Conservation (phyloP, 192 early-diverging fungal genomes). For the Coemansia sp. region DNA sequence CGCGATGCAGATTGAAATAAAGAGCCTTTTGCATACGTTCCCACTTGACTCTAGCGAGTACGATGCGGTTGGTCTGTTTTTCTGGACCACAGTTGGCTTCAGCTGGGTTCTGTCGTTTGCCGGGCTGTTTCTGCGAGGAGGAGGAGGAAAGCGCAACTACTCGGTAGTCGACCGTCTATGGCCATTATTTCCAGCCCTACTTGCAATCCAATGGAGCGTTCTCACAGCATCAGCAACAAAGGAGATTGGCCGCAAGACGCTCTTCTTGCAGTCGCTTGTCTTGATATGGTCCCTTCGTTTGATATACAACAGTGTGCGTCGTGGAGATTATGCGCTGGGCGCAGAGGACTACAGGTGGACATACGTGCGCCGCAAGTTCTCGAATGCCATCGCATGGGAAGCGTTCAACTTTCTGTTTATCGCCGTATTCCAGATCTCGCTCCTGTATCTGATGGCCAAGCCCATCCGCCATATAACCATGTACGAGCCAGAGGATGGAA, state of each 20-base stretch:
- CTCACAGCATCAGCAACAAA: background rate
- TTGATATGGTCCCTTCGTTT: slow-evolving; percentile 73
- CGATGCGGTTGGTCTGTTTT: slow-evolving; percentile 8
- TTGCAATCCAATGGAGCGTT: slow-evolving; percentile 52
- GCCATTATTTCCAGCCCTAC: slow-evolving; percentile 71
- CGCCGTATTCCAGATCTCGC: slow-evolving; percentile 67
- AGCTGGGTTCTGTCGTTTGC: slow-evolving; percentile 34
- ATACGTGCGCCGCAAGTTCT: slow-evolving; percentile 31
- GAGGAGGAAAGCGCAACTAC: slow-evolving; percentile 32
- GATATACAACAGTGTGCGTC: slow-evolving; percentile 77
- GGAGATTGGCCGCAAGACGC: slow-evolving; percentile 32
- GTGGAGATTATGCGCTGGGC: slow-evolving; percentile 70
- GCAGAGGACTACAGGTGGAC: slow-evolving; percentile 82
- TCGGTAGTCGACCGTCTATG: slow-evolving; percentile 76
- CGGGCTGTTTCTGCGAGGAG: background rate
- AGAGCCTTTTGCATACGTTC: slow-evolving; percentile 1
- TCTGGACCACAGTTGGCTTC: slow-evolving; percentile 22
- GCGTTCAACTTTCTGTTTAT: slow-evolving; percentile 75
- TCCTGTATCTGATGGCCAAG: slow-evolving; percentile 56
- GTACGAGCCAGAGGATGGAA: background rate
- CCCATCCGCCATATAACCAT: slow-evolving; percentile 16
- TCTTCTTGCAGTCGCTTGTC: slow-evolving; percentile 55
- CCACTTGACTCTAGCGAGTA: slow-evolving; percentile 3
- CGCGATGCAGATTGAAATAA: too few relatives aligned
- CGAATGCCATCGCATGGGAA: slow-evolving; percentile 56